A percentile compares a stretch with the other conserved stretches of the same genome.
These are phyloP conservation scores for Sporothrix sp. DNA, from an alignment of 2,329 filamentous ascomycete genomes.

Conservation along the genomic window DNA sequence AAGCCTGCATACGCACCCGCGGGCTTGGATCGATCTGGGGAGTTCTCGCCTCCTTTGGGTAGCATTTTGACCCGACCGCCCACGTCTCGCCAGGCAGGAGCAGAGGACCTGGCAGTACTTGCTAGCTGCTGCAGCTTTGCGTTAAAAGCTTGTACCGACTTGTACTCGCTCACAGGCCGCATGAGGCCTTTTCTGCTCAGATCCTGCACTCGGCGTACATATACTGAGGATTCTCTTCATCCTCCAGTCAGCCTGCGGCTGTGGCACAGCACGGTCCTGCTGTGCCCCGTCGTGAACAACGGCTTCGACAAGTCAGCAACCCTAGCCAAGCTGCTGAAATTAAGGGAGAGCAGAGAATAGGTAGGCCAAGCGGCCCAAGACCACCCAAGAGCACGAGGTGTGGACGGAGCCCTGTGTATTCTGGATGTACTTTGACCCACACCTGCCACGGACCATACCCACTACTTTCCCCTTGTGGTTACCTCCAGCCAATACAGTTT, in stretches of 20 bases:
- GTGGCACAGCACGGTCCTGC: not conserved
- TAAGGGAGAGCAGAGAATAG: not conserved
- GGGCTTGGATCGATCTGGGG: not conserved
- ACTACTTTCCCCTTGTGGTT: not conserved
- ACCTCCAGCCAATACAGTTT: not conserved
- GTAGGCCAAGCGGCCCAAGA: not conserved
- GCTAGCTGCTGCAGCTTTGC: not conserved
- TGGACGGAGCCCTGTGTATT: not conserved
- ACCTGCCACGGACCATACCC: not conserved
- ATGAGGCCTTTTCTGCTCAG: no score
- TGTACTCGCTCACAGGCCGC: no score
- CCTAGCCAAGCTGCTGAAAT: conserved; percentile 1
- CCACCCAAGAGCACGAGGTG: not conserved
- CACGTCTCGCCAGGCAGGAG: not conserved
- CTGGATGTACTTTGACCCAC: not conserved
- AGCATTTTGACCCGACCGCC: not conserved
- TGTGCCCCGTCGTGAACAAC: not conserved
- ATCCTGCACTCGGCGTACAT: no score
- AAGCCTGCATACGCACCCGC: not conserved
- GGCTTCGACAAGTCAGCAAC: no score
- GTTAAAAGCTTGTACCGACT: no score
- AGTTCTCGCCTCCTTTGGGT: not conserved
- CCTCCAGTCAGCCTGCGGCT: not conserved
- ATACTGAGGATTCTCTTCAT: not conserved
- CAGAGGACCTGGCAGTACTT: not conserved